These are phyloP conservation scores for Exophiala mesophila DNA, from an alignment of 2,329 filamentous ascomycete species.

Conservation along the genomic window DNA sequence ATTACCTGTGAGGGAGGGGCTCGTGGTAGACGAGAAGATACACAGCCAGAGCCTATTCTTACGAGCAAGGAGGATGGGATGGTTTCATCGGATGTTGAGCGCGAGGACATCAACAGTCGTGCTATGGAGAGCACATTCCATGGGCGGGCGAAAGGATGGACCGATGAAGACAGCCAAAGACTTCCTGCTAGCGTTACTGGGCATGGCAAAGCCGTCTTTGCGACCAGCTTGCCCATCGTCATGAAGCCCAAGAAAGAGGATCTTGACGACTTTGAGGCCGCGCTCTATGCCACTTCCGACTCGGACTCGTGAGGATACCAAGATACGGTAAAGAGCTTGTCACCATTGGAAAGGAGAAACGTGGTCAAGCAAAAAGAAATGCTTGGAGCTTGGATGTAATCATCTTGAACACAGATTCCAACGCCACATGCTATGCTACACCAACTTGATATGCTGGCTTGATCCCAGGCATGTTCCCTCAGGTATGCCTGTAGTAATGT, in stretches of 20 bases:
- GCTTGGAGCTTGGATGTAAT: too few species aligned
- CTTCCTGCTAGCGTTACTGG: neutral
- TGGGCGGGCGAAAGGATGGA: neutral
- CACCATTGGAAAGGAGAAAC: too few species aligned
- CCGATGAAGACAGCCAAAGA: neutral
- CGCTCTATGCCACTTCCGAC: slow-evolving; percentile 8
- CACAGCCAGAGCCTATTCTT: neutral
- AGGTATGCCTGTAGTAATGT: too few species aligned
- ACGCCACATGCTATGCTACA: slow-evolving; percentile 6
- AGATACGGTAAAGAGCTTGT: too few species aligned
- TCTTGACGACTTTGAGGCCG: slow-evolving; percentile 14
- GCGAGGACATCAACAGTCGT: neutral
- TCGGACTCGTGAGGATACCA: slow-evolving; percentile 6
- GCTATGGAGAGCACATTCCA: neutral
- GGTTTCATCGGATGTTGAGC: neutral
- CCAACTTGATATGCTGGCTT: too few species aligned
- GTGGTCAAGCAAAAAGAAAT: too few species aligned
- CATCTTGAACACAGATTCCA: too few species aligned
- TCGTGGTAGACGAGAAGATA: neutral
- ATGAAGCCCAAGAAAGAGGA: slow-evolving; percentile 4
- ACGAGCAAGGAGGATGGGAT: neutral
- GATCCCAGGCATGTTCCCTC: too few species aligned
- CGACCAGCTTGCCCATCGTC: neutral
- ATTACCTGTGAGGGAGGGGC: slow-evolving; percentile 19
- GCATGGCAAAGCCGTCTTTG: neutral